phyloP scores from a whole-genome alignment of 805 yeast genomes.

The Pichia thaimueangensis region DNA sequence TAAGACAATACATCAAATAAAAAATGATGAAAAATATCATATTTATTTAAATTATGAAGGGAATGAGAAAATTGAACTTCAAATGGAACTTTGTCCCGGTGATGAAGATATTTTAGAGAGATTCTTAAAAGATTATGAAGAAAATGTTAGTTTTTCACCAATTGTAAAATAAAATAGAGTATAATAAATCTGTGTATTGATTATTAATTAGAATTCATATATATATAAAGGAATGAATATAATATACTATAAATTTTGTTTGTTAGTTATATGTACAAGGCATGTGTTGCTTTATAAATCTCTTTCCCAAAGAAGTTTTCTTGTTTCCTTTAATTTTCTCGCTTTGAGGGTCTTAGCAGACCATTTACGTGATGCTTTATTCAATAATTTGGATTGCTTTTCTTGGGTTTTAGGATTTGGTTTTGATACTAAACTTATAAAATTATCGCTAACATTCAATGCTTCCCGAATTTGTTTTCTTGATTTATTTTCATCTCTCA shows the following conservation, averaged over 20 bases:
- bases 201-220: too few relatives aligned
- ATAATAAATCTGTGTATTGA: neutral
- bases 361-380: constrained; percentile 23
- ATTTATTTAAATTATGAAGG: constrained; percentile 16
- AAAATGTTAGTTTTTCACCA: neutral
- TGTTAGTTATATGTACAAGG: constrained; percentile 9
- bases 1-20: constrained; percentile 19
- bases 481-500: constrained; percentile 27
- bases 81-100: constrained; percentile 24
- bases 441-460: constrained; percentile 26
- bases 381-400: constrained; percentile 17
- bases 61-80: constrained; percentile 18
- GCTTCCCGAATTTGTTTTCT: constrained; percentile 28
- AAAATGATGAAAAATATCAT: constrained; percentile 20
- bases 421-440: constrained; percentile 27
- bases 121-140: constrained; percentile 5
- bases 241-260: neutral
- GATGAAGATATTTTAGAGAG: constrained; percentile 15
- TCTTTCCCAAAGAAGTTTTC: constrained; percentile 23
- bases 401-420: constrained; percentile 19
- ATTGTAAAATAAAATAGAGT: neutral
- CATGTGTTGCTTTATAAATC: constrained; percentile 13
- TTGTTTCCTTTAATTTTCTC: constrained; percentile 18
- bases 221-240: too few relatives aligned
- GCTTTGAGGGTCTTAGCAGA: constrained; percentile 21